These are phyloP conservation scores for Phytophthora agathidicida DNA, from an alignment of 352 stramenopile species.

Conservation along the genomic window DNA sequence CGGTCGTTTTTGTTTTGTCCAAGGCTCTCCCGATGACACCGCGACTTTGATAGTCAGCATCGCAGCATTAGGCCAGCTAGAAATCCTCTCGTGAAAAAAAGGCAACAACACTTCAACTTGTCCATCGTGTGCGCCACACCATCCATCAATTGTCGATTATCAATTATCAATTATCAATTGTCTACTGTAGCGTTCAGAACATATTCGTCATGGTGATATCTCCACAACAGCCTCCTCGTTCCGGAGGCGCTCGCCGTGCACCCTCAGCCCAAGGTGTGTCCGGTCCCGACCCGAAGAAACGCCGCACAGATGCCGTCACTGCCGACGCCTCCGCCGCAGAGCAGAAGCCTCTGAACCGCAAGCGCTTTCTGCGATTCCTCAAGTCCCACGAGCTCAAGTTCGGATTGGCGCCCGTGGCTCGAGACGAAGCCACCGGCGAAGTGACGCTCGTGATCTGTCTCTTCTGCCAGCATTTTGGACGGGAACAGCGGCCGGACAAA, in stretches of 20 bases:
- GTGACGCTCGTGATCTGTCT: constrained; percentile 62
- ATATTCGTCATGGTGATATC: neutral
- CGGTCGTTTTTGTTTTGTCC: constrained; percentile 20
- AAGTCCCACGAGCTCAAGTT: constrained; percentile 61
- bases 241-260: neutral
- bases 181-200: no score
- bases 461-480: constrained; percentile 73
- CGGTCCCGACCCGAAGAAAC: constrained; percentile 14
- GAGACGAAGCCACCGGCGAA: constrained; percentile 42
- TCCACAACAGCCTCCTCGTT: neutral
- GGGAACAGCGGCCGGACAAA: constrained; percentile 55
- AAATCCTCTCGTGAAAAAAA: no score
- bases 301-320: neutral
- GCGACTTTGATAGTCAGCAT: neutral
- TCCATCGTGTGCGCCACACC: no score
- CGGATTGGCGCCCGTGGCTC: constrained; percentile 52
- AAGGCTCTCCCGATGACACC: neutral
- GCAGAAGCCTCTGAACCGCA: constrained; percentile 30
- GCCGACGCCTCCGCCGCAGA: neutral
- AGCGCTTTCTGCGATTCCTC: constrained; percentile 52
- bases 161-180: no score
- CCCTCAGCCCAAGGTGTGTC: neutral
- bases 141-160: no score
- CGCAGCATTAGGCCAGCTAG: constrained; percentile 5
- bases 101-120: neutral